A percentile compares a stretch with the other conserved stretches of the same genome.
phyloP scores from a whole-genome alignment of 1,284 basidiomycete genomes.

The Meira nashicola region DNA sequence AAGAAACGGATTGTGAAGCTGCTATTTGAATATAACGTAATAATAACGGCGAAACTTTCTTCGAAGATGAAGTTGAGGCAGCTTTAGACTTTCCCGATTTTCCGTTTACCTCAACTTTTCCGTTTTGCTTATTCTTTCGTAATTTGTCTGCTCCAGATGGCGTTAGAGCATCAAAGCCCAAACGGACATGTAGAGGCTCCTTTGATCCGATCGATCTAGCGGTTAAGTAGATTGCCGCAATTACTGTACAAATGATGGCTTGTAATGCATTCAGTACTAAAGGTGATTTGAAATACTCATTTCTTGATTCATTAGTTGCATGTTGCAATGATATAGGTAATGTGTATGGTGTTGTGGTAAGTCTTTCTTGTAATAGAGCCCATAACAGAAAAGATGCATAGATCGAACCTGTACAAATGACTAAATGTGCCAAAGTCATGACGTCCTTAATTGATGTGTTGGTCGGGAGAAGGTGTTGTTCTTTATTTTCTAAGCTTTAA shows the following conservation, averaged over 20 bases:
- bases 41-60: constrained; percentile 64
- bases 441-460: background rate
- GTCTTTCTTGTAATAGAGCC: constrained; percentile 50
- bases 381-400: constrained; percentile 51
- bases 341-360: constrained; percentile 46
- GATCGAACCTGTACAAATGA: constrained; percentile 43
- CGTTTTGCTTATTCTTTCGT: constrained; percentile 9
- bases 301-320: constrained; percentile 21
- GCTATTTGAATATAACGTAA: constrained; percentile 55
- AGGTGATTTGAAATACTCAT: constrained; percentile 68
- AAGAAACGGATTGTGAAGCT: constrained; percentile 80
- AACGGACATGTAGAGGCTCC: constrained; percentile 12
- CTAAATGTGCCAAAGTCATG: constrained; percentile 27
- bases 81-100: background rate
- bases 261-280: constrained; percentile 83
- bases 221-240: constrained; percentile 75
- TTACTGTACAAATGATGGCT: constrained; percentile 71
- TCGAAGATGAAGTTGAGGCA: background rate
- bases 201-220: constrained; percentile 34
- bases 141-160: constrained; percentile 19
- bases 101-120: constrained; percentile 12
- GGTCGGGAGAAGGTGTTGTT: no score
- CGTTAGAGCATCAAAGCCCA: constrained; percentile 41
- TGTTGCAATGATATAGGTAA: constrained; percentile 25
- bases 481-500: no score